Evolutionary conservation across 352 stramenopile species (phyloP).

Genomic region (Phytophthora macrochlamydospora): DNA sequence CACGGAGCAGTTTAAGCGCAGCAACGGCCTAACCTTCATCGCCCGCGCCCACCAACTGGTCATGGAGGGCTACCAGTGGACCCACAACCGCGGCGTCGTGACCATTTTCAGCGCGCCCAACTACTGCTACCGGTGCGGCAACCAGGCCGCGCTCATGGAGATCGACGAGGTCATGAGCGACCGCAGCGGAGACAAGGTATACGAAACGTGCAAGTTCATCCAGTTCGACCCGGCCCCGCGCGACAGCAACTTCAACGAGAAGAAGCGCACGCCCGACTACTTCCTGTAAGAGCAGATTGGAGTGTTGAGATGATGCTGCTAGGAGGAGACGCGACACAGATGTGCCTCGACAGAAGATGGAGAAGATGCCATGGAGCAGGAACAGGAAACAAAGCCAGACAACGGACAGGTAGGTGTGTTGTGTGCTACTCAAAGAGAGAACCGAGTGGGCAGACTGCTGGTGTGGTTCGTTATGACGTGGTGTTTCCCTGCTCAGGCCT

Average conservation of each 20-base stretch:
- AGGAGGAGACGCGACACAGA: neutral
- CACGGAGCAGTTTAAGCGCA: constrained; percentile 91
- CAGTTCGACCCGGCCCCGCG: constrained; percentile 91
- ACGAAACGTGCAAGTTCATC: constrained; percentile 93
- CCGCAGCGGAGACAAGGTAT: constrained; percentile 87
- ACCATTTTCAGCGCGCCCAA: constrained; percentile 95
- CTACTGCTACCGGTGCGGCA: constrained; percentile 96
- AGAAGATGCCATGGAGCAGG: constrained; percentile 22
- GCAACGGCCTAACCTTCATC: constrained; percentile 89
- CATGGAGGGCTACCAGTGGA: constrained; percentile 95
- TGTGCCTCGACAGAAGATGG: constrained; percentile 4
- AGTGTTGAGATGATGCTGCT: neutral
- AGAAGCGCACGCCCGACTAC: constrained; percentile 93
- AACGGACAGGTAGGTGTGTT: constrained; percentile 15
- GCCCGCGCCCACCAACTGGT: constrained; percentile 90
- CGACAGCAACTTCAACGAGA: constrained; percentile 92
- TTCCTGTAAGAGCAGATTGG: constrained; percentile 72
- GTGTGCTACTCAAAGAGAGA: constrained; percentile 14
- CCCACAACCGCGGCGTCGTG: constrained; percentile 91
- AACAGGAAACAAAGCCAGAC: constrained; percentile 5
- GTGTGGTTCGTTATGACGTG: constrained; percentile 19
- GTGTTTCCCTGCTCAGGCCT: constrained; percentile 14
- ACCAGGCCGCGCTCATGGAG: constrained; percentile 96
- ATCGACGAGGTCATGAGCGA: constrained; percentile 93
- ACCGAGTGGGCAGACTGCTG: constrained; percentile 11